Evolutionary conservation across 2,329 filamentous ascomycete genomes (phyloP), one percentile per base, ranked within the genome.

Genomic region (Venturia nashicola): DNA sequence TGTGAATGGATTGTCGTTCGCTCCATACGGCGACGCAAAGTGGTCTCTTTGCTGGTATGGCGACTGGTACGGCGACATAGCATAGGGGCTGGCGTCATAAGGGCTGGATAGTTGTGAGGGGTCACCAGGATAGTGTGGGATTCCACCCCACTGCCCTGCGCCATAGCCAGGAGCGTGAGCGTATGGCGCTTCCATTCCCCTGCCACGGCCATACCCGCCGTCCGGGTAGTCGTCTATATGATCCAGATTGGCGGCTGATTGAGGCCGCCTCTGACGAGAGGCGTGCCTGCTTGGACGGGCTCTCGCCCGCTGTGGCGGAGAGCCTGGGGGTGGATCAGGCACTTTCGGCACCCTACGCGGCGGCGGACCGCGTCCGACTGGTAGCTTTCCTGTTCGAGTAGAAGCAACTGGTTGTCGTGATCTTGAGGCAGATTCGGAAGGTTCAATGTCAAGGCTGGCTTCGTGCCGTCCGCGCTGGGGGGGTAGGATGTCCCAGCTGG

Each of bases 351-450:
- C 39, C 36, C 32, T 39, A 34, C 64, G 55, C 64, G 57, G 46
- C 32, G 62, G 43, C 18, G 61, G 39, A 32, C 40, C 62, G 62
- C 43, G 55, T 42, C 51, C 42, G 14, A 46, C 62, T 23, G 55
- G 62, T 20, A 32, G 39, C n/a, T 51, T 65, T 23, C 51, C 54
- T n/a, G 32, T 42, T 23, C 57, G 59, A 23, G 57, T 18, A 14
- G 12, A 27, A 16, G 36, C 12, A 11, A 34, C 39, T 27, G 64
- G 65, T 9, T 63, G 23, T 27, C 60, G 65, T 46, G 60, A 59
- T 23, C 76, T 74, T 23, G 78, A 80, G 27, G 78, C 78, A 34
- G 78, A 80, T 69, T 81, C 79, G n/a, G 75, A 78, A 34, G 78
- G 78, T 32, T 76, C 74, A 68, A 81, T 76, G 63, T 77, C 76